phyloP scores from a whole-genome alignment of 2,329 filamentous ascomycete species.

The Cercospora berteroae region DNA sequence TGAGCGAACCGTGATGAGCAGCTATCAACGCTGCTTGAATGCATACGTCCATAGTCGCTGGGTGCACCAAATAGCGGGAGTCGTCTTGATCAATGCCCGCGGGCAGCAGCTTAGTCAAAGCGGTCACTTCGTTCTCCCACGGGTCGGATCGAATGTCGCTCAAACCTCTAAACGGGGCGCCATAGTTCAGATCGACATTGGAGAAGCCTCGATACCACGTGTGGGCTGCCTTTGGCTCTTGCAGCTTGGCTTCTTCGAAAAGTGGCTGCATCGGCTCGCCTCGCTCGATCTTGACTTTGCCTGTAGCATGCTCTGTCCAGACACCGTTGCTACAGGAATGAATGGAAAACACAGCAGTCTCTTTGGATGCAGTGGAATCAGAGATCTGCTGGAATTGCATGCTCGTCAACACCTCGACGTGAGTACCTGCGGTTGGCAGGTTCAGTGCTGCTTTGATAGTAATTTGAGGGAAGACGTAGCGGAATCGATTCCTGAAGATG shows the following conservation, averaged over 20 bases:
- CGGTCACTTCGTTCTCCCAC: background rate
- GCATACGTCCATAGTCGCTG: background rate
- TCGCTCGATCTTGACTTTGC: background rate
- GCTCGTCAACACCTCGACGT: background rate
- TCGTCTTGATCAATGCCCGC: background rate
- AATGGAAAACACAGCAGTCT: background rate
- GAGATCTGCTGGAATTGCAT: background rate
- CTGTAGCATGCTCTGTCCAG: background rate
- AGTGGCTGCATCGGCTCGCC: background rate
- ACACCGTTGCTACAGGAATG: background rate
- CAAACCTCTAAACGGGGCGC: background rate
- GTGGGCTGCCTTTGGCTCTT: background rate
- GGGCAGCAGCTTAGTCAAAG: background rate
- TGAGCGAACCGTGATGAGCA: background rate
- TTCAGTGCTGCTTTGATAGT: background rate
- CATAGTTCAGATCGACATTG: background rate
- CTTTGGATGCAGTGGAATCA: background rate
- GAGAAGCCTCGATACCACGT: background rate
- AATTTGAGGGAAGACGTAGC: background rate
- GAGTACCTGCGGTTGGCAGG: background rate
- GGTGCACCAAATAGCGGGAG: background rate
- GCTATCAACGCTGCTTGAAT: background rate
- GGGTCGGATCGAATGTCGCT: background rate
- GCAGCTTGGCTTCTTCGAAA: background rate
- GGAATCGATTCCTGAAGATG: background rate